Percentiles rank a stretch among this genome's conserved stretches.
Evolutionary conservation across 192 early-diverging fungal genomes (phyloP).

Genomic region (Mortierella alpina): DNA sequence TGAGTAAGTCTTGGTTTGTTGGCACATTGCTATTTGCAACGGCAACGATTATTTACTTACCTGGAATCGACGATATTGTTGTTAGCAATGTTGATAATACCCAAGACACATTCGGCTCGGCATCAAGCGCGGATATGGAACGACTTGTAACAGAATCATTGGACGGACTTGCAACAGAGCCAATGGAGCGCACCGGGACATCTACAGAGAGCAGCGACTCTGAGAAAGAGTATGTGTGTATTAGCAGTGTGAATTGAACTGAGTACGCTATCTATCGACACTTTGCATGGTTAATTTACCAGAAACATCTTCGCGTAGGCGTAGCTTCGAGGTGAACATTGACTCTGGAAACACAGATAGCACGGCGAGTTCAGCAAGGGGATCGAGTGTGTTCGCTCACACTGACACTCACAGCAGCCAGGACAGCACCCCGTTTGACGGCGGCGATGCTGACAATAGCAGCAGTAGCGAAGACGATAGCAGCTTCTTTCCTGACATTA

Average conservation of each 20-base stretch:
- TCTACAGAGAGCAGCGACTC: slow-evolving; percentile 35
- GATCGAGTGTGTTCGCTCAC: neutral
- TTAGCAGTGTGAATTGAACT: neutral
- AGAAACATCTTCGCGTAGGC: slow-evolving; percentile 2
- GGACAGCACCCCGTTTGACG: slow-evolving; percentile 30
- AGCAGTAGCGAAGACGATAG: slow-evolving; percentile 45
- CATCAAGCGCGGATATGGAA: neutral
- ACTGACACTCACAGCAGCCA: neutral
- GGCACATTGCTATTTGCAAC: neutral
- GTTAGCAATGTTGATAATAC: neutral
- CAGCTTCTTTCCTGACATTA: slow-evolving; percentile 21
- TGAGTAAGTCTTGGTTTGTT: slow-evolving; percentile 12
- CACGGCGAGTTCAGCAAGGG: slow-evolving; percentile 19
- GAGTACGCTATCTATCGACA: neutral
- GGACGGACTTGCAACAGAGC: neutral
- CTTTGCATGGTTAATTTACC: neutral
- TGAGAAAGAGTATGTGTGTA: slow-evolving; percentile 38
- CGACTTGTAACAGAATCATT: neutral
- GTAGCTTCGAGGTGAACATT: slow-evolving; percentile 44
- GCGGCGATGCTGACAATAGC: slow-evolving; percentile 16
- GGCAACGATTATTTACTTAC: neutral
- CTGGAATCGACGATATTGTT: neutral
- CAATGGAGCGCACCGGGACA: neutral
- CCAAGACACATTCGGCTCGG: slow-evolving; percentile 7
- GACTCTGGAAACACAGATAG: slow-evolving; percentile 27